phyloP scores from a whole-genome alignment of 345 rosid genomes.

The Odontarrhena argentea region DNA sequence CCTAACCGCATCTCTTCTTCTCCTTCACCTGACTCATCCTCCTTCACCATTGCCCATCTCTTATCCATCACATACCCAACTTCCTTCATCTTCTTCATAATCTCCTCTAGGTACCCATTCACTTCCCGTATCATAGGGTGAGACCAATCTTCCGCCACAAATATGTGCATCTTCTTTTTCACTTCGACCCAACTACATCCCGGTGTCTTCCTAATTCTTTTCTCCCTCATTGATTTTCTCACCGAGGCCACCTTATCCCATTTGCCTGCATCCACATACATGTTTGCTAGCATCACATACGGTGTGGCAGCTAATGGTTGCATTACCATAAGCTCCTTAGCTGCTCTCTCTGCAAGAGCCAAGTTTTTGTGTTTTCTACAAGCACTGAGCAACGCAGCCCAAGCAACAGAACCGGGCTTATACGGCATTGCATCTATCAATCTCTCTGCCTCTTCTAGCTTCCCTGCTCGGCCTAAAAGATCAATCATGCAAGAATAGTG shows the following conservation, averaged over 20 bases:
- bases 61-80: slow-evolving; percentile 77
- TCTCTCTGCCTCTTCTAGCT: slow-evolving; percentile 73
- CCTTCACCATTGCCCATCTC: slow-evolving; percentile 71
- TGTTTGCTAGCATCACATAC: slow-evolving; percentile 83
- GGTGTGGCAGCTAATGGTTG: slow-evolving; percentile 80
- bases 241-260: slow-evolving; percentile 72
- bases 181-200: slow-evolving; percentile 95
- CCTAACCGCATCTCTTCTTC: slow-evolving; percentile 66
- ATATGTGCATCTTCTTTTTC: slow-evolving; percentile 61
- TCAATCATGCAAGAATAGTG: slow-evolving; percentile 94
- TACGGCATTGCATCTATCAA: slow-evolving; percentile 75
- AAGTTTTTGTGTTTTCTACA: slow-evolving; percentile 72
- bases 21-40: slow-evolving; percentile 50
- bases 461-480: slow-evolving; percentile 80
- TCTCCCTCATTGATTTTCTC: slow-evolving; percentile 74
- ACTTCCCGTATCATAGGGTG: slow-evolving; percentile 77
- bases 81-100: slow-evolving; percentile 61
- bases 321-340: slow-evolving; percentile 57
- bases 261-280: slow-evolving; percentile 61
- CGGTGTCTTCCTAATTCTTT: slow-evolving; percentile 78
- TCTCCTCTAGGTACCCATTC: slow-evolving; percentile 59
- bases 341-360: slow-evolving; percentile 71
- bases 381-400: slow-evolving; percentile 89
- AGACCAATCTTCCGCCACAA: slow-evolving; percentile 82
- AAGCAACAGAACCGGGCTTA: slow-evolving; percentile 59